Percentiles rank a stretch among this genome's conserved stretches.
Conservation (phyloP, 352 stramenopile species). For the Pythium utonaiense region DNA sequence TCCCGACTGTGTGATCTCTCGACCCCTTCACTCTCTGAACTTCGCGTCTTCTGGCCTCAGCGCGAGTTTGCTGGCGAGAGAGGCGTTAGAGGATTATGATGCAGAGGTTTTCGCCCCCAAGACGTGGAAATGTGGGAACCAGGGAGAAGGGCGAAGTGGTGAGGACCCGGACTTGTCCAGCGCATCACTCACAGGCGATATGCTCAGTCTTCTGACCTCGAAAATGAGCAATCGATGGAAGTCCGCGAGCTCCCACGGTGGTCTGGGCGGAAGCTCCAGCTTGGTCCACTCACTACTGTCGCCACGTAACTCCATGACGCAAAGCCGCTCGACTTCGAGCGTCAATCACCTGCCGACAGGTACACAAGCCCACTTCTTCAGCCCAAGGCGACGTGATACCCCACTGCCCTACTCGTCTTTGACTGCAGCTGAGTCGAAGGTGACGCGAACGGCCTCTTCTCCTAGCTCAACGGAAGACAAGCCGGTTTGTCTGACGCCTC, state of each 20-base stretch:
- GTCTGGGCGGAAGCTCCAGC: constrained; percentile 25
- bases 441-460: neutral
- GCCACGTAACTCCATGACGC: constrained; percentile 28
- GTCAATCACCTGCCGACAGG: constrained; percentile 1
- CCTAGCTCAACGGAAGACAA: neutral
- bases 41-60: constrained; percentile 28
- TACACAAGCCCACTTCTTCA: neutral
- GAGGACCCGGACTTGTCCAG: constrained; percentile 14
- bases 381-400: constrained; percentile 8
- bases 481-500: neutral
- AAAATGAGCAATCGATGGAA: constrained; percentile 19
- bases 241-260: constrained; percentile 17
- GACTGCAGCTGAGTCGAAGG: neutral
- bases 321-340: constrained; percentile 4
- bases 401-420: neutral
- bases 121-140: constrained; percentile 10
- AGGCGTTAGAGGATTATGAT: constrained; percentile 62
- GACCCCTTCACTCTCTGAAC: neutral
- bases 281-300: constrained; percentile 39
- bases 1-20: constrained; percentile 37
- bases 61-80: constrained; percentile 32
- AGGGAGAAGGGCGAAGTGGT: neutral
- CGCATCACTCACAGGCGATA: constrained; percentile 17
- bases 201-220: constrained; percentile 8
- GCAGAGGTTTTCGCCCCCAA: constrained; percentile 49